Base-by-base conservation (phyloP, 2,329 filamentous ascomycete genomes). In the Fusarium sp. region DNA sequence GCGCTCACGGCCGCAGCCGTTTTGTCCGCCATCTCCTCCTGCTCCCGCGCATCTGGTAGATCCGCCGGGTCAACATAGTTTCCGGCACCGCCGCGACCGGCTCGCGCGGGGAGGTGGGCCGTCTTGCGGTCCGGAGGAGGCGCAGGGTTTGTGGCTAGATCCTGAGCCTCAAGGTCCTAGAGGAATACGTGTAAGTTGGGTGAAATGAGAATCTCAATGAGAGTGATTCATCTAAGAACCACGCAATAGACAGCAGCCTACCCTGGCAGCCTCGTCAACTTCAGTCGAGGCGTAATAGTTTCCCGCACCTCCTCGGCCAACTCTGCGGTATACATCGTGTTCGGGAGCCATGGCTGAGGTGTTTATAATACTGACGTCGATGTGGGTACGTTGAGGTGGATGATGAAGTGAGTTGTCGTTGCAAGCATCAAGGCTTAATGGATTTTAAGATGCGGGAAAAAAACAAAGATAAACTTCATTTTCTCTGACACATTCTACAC, bases 281-380 rank as follows among this genome's bases (percentile, higher is more conserved):
- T 87, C 83, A 69, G 84, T 81, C 67, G 84, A 82, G 73, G 81
- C 81, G 73, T 84, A 84, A 76, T 85, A 89, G 78, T 91, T 91
- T 57, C 89, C 89, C 6, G 88, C 88, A 54, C 89, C 89, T 58
- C 89, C 89, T 53, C 89, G 85, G 61, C 89, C 88, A 42, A 84
- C 82, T 63, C 82, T 83, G 69, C 82, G 81, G 69, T 84, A 85
- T 55, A 81, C 80, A 71, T 85, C 85, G 62, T 75, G 71, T 36
- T 77, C 72, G 59, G 70, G 62, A 36, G 74, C 53, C 67, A 75
- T 75, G 23, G 23, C 56, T 62, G 40, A 61, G 51, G 27, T 46
- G 49, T 56, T 53, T 18, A 33, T 38, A 34, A 25, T 31, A 44
- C 18, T 50, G 33, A 58, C 56, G 56, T 33, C 51, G 44, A 18